Percentiles rank a stretch among this genome's conserved stretches.
These are phyloP conservation scores for Jamesozyma jinghongensis DNA, from an alignment of 805 yeast genomes.

Conservation along the genomic window DNA sequence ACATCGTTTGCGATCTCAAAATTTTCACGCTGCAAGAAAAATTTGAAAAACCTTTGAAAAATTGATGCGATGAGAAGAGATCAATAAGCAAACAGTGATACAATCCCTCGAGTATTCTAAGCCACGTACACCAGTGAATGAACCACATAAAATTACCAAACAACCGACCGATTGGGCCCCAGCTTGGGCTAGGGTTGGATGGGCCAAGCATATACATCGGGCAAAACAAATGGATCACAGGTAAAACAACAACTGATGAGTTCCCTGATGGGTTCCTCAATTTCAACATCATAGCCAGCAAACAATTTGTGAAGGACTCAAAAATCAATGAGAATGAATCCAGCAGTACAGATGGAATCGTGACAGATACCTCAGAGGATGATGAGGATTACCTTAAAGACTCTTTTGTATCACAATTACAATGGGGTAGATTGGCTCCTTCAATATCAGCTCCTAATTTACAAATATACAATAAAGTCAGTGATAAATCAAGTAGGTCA, in stretches of 20 bases:
- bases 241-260: constrained; percentile 6
- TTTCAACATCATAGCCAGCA: constrained; percentile 2
- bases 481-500: constrained; percentile 6
- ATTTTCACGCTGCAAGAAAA: not conserved
- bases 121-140: constrained; percentile 1
- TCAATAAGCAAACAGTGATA: not conserved
- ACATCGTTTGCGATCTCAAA: too few relatives aligned
- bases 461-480: constrained; percentile 15
- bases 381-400: constrained; percentile 13
- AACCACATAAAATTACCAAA: constrained; percentile 10
- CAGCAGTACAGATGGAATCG: not conserved
- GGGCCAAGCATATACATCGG: constrained; percentile 12
- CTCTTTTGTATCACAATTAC: constrained; percentile 10
- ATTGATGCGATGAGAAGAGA: constrained; percentile 1
- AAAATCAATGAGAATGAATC: not conserved
- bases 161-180: constrained; percentile 17
- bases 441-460: constrained; percentile 10
- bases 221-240: constrained; percentile 2
- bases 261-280: not conserved
- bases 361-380: constrained; percentile 3
- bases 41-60: not conserved
- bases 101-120: not conserved
- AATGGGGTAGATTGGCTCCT: constrained; percentile 15
- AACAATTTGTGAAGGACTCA: not conserved
- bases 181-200: constrained; percentile 17